These are phyloP conservation scores for Lactarius quietus DNA, from an alignment of 768 basidiomycete species.

Conservation along the genomic window DNA sequence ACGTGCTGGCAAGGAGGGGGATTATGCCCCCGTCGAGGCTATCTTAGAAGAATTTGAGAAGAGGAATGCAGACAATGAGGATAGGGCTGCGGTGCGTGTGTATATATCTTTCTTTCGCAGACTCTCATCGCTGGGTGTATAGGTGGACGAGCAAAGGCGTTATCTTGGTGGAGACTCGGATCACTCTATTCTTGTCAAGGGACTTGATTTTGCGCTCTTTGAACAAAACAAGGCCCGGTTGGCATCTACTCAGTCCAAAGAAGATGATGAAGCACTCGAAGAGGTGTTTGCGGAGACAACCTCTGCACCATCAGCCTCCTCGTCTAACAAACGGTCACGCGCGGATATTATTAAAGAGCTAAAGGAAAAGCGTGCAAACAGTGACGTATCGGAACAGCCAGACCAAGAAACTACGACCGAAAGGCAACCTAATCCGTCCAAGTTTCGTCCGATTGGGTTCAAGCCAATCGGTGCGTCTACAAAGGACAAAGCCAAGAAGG, in stretches of 20 bases:
- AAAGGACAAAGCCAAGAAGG: constrained; percentile 42
- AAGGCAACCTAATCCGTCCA: constrained; percentile 34
- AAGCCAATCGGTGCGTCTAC: constrained; percentile 50
- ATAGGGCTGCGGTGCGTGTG: constrained; percentile 53
- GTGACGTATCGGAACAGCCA: constrained; percentile 21
- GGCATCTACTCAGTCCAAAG: constrained; percentile 41
- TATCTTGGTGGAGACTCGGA: constrained; percentile 84
- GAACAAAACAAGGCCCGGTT: constrained; percentile 77
- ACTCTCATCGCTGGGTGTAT: background rate
- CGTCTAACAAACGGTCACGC: constrained; percentile 69
- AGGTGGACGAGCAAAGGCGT: constrained; percentile 71
- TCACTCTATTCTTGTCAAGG: constrained; percentile 86
- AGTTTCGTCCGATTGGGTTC: constrained; percentile 57
- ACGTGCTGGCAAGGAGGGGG: constrained; percentile 59
- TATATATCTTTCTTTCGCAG: background rate
- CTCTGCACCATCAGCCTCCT: constrained; percentile 27
- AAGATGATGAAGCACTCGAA: constrained; percentile 82
- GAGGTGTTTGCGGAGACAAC: constrained; percentile 57
- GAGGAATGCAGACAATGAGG: constrained; percentile 51
- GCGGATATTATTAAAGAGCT: constrained; percentile 71
- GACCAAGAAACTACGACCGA: constrained; percentile 34
- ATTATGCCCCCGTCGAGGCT: constrained; percentile 78
- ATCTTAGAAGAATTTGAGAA: constrained; percentile 80
- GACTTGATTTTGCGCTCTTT: constrained; percentile 82
- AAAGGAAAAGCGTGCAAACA: constrained; percentile 52